Conservation (phyloP, 176 grass and related monocot species). For the Echinochloa phyllopogon region DNA sequence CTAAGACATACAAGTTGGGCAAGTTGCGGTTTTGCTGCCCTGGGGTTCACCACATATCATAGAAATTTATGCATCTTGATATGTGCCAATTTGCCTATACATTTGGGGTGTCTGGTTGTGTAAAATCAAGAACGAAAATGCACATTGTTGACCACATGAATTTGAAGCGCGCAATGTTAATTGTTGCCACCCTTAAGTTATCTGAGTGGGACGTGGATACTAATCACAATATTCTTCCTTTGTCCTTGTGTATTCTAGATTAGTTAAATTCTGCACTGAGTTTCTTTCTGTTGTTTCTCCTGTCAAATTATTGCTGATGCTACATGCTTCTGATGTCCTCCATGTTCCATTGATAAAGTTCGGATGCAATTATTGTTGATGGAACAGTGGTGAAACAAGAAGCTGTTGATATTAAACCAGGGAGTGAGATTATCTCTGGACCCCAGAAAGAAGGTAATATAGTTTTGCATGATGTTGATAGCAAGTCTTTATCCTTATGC, state of each 20-base stretch:
- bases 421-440: slow-evolving; percentile 78
- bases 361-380: slow-evolving; percentile 85
- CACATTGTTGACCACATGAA: slow-evolving; percentile 15
- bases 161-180: slow-evolving; percentile 2
- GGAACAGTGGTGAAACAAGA: slow-evolving; percentile 73
- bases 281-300: background rate
- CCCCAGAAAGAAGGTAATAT: slow-evolving; percentile 77
- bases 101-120: background rate
- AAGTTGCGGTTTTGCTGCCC: background rate
- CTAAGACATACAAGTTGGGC: background rate
- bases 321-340: slow-evolving; percentile 26
- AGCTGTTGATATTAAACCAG: slow-evolving; percentile 64
- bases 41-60: background rate
- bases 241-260: background rate
- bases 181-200: background rate
- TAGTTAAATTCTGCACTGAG: background rate
- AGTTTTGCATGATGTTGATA: slow-evolving; percentile 21
- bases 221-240: background rate
- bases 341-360: slow-evolving; percentile 56
- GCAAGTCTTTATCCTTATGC: background rate
- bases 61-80: background rate
- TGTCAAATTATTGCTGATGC: slow-evolving; percentile 8
- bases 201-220: background rate
- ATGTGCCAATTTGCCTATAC: background rate
- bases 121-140: background rate